Conservation (phyloP, 345 rosid genomes). For the Eucalyptus sp. region DNA sequence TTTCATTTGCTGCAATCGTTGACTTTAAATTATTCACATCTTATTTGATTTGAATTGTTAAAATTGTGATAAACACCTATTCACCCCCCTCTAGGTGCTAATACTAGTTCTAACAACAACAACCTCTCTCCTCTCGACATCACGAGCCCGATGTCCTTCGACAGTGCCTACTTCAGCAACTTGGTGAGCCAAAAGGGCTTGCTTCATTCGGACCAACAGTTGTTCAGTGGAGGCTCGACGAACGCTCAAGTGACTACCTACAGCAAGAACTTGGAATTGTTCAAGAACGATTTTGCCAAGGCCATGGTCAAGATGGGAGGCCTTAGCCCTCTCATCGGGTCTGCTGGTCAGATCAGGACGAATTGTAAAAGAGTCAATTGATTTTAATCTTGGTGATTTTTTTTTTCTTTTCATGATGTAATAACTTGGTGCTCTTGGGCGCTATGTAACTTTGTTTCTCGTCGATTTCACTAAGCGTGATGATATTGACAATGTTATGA, state of each 20-base stretch:
- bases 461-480: neutral
- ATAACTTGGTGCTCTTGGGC: neutral
- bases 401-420: neutral
- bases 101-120: no score
- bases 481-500: neutral
- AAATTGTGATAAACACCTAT: no score
- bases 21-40: no score
- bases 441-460: neutral
- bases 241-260: neutral
- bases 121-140: neutral
- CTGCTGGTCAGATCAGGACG: neutral
- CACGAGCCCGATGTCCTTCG: neutral
- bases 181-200: neutral
- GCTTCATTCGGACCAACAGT: constrained; percentile 2
- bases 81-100: no score
- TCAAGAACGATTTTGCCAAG: neutral
- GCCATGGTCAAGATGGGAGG: constrained; percentile 6
- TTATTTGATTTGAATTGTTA: no score
- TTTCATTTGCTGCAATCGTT: no score
- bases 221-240: neutral
- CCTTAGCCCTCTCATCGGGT: constrained; percentile 1
- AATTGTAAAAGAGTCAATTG: neutral
- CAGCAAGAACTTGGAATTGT: neutral
- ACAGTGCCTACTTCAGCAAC: neutral
- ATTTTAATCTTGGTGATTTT: neutral